Conservation (phyloP, 768 basidiomycete genomes). For the Tulasnella sp. region DNA sequence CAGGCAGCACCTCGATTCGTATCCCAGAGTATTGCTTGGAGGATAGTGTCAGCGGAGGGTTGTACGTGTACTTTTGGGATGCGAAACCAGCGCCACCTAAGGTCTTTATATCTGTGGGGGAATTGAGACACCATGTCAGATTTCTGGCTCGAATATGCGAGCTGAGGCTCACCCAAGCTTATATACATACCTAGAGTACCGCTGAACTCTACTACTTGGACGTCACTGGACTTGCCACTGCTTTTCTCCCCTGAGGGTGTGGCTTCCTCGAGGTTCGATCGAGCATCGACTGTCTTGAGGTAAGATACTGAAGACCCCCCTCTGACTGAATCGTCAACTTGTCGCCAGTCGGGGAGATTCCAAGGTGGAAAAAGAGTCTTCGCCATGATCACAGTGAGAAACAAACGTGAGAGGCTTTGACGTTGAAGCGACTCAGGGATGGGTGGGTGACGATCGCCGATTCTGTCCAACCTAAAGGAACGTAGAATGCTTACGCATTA, state of each 20-base stretch:
- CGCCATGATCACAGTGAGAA: background rate
- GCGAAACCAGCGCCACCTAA: slow-evolving; percentile 33
- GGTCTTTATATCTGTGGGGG: slow-evolving; percentile 26
- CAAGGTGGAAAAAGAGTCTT: slow-evolving; percentile 26
- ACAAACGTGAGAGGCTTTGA: background rate
- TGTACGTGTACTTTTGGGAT: slow-evolving; percentile 28
- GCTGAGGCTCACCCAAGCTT: background rate
- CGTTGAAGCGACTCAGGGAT: background rate
- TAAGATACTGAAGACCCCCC: slow-evolving; percentile 28
- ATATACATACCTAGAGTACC: background rate
- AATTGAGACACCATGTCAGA: background rate
- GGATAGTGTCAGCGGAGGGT: slow-evolving; percentile 18
- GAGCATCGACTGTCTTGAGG: slow-evolving; percentile 20
- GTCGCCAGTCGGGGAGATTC: slow-evolving; percentile 25
- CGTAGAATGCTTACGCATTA: too few relatives aligned
- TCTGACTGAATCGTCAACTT: slow-evolving; percentile 30
- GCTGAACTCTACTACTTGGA: background rate
- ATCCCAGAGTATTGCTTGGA: background rate
- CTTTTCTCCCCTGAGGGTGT: background rate
- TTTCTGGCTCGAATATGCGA: too few relatives aligned
- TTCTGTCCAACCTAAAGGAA: too few relatives aligned
- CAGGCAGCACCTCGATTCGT: background rate
- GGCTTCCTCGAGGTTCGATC: background rate
- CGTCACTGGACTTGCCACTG: too few relatives aligned
- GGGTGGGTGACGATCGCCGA: too few relatives aligned